Evolutionary conservation across 2,329 filamentous ascomycete species (phyloP), one percentile per base, ranked within the genome.

Genomic region (Teratosphaeria nubilosa): DNA sequence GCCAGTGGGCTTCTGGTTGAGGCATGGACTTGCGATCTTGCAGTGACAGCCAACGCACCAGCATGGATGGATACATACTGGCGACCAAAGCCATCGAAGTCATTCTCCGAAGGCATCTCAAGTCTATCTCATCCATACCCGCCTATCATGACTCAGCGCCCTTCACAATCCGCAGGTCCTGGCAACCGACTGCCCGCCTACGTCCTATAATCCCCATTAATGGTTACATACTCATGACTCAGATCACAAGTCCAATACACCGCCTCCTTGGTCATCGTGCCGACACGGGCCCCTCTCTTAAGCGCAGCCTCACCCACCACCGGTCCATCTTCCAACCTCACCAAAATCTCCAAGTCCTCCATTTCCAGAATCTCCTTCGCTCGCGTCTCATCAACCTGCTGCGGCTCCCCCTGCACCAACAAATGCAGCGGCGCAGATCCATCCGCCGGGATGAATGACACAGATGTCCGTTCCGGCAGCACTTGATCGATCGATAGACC

Each of bases 171-270:
- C 27, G 2, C n/a, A n/a, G n/a, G n/a, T n/a, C n/a, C n/a, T n/a
- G 5, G 5, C 6, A 11, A 32, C 31, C 31, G 5, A 32, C 11
- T 16, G 14, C 14, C 32, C 11, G 22, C 48, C 54, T 61, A 85
- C 32, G 84, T 86, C 66, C 84, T 73, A 71, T 86, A 86, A 70
- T 86, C 84, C 41, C 82, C 84, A 68, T 86, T 86, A 65, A 86
- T 86, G 55, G 83, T 86, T 53, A 86, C 83, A 75, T 86, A 95
- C 78, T 91, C 88, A 69, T 91, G 88, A 69, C 86, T 90, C 65
- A 91, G 90, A 72, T 95, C 90, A 69, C 90, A 94, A 45, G 89
- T 94, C 85, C 88, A 94, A 72, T 90, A 89, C 5, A 85, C 83
- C 1, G 86, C 56, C 37, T 34, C 51, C 53, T 24, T n/a, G 16